Base-by-base conservation (phyloP, 2,329 filamentous ascomycete species). In the Arthrobotrys musiformis region DNA sequence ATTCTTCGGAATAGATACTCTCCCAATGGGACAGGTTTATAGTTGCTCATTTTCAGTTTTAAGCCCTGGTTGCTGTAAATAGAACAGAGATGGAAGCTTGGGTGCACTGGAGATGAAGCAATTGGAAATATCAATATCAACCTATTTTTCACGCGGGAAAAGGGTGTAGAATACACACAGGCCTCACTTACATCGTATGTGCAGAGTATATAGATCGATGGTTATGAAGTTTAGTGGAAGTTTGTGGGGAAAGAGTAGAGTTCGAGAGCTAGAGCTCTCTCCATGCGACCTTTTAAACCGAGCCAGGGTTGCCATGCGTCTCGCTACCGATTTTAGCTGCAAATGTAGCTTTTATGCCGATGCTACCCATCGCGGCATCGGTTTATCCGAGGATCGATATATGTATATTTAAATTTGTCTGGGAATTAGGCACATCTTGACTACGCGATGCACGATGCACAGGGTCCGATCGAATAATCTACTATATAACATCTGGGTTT, bases 1-100 rank as follows among this genome's bases (percentile, higher is more conserved):
- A 81, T 70, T 52, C 81, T 78, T 61, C 79, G 80, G 48, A 79
- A 81, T 33, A 82, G 78, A 62, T 82, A 82, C 19, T 79, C 70
- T 28, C 81, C 81, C 54, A 81, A 63, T 8, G 80, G 79, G 35
- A 82, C 78, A 17, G 79, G 79, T 28, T 78, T 78, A 58, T 77
- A 70, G 60, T 70, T 70, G 73, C 66, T 70, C 73, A 77, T 77
- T 6, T 30, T 62, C 62, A n/a, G 54, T 44, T 9, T 13, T 33
- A 50, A 26, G 7, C 6, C 44, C 11, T 33, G 40, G 19, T 17
- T 28, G 50, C n/a, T 9, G 11, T 24, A n/a, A 17, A 40, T 58
- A 11, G 54, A 26, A 40, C 30, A 58, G 6, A 24, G 19, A 9
- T 28, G 28, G 2, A 19, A 42, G 11, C 13, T 58, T 26, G 19